Percentiles rank a stretch among this genome's conserved stretches.
phyloP scores from a whole-genome alignment of 2,329 filamentous ascomycete species.

The Aaosphaeria arxii region DNA sequence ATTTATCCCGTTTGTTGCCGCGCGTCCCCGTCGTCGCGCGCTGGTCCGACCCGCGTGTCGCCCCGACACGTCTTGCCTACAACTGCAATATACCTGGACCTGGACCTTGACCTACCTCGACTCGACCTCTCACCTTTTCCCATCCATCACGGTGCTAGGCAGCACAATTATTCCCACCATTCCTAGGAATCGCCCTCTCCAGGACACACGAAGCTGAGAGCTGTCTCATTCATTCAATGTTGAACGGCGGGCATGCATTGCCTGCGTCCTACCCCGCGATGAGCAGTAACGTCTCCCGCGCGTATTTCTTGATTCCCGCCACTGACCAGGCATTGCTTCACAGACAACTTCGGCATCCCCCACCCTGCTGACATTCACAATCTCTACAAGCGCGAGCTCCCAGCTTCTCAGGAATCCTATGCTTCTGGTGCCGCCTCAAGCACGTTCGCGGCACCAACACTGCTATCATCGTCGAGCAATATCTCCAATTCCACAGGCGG shows the following conservation, averaged over 20 bases:
- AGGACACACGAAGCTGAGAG: not conserved
- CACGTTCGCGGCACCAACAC: slow-evolving; percentile 28
- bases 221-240: slow-evolving; percentile 4
- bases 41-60: slow-evolving; percentile 1
- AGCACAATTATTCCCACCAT: not conserved
- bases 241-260: slow-evolving; percentile 6
- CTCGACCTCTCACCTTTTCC: not conserved
- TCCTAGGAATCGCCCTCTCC: not conserved
- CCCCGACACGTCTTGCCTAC: not conserved
- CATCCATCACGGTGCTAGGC: not conserved
- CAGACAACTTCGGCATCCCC: slow-evolving; percentile 4
- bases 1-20: not conserved
- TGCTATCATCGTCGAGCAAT: slow-evolving; percentile 32
- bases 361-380: slow-evolving; percentile 5
- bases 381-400: slow-evolving; percentile 9
- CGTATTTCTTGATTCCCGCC: not conserved
- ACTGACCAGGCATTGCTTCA: not conserved
- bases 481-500: slow-evolving; percentile 27
- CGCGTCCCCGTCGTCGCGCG: slow-evolving; percentile 3
- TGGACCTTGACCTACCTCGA: not conserved
- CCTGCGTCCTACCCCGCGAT: slow-evolving; percentile 5
- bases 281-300: not conserved
- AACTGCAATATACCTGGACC: not conserved
- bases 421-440: slow-evolving; percentile 28
- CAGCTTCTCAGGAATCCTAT: slow-evolving; percentile 32